These are phyloP conservation scores for Apium graveolens DNA, from an alignment of 129 eudicot species.

Conservation along the genomic window DNA sequence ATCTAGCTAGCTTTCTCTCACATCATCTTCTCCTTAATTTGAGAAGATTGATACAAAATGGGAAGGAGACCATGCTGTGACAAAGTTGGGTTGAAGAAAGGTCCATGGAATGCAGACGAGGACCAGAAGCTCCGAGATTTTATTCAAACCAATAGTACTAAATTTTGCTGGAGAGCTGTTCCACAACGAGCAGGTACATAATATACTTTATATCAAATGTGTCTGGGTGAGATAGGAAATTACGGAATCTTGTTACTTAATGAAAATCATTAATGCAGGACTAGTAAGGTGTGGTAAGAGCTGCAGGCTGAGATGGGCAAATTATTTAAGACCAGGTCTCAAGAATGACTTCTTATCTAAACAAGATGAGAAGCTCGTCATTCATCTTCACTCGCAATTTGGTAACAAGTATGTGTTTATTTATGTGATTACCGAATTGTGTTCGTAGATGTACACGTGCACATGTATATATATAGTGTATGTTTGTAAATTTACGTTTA, in stretches of 20 bases:
- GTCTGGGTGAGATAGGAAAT: not conserved
- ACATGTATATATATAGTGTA: no score
- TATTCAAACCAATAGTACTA: not conserved
- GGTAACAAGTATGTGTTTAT: not conserved
- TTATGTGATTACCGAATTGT: no score
- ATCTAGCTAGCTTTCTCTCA: no score
- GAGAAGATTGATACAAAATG: not conserved
- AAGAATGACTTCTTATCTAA: not conserved
- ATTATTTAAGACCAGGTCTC: not conserved
- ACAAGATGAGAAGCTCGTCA: not conserved
- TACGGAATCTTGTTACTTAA: not conserved
- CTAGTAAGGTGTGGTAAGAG: not conserved
- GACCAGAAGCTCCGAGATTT: not conserved
- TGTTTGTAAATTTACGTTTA: no score
- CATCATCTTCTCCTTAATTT: not conserved
- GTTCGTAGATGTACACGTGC: no score
- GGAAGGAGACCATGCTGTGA: not conserved
- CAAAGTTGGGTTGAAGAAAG: not conserved
- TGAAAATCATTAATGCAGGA: not conserved
- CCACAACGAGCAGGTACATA: not conserved
- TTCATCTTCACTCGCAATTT: not conserved
- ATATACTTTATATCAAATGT: no score
- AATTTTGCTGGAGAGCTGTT: not conserved
- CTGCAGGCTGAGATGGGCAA: not conserved
- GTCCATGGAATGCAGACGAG: not conserved